Base-by-base conservation (phyloP, 208 protist genomes). In the Herpetomonas tarakana region DNA sequence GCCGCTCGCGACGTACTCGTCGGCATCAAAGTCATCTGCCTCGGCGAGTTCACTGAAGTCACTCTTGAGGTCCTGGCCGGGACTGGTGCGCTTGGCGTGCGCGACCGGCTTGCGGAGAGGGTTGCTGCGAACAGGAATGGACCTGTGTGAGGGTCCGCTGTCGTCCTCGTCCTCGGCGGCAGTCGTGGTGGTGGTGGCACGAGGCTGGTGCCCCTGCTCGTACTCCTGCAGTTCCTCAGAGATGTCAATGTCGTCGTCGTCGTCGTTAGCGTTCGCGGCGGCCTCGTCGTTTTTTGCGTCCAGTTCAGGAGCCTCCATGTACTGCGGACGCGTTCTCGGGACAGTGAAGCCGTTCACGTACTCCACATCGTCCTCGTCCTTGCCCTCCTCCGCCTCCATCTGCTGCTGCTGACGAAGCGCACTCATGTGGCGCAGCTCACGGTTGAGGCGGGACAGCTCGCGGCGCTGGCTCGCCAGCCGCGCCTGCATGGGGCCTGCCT, bases 361-460 rank as follows among this genome's bases (percentile, higher is more conserved):
- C 27, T 65, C 50, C 26, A 41, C 30, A 4, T 11, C 44, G 44
- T 49, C 38, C 1, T 62, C 22, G 21, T 45, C 56, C 7, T 47
- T 44, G 31, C 39, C 46, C 35, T 57, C 60, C 14, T 62, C 49
- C 2, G 44, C 29, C 44, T 51, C 35, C 25, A 45, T 58, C 30
- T 45, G 18, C 38, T 26, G 19, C 11, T 26, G 11, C 50, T 73
- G 55, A 26, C 68, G 84, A 50, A 79, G 54, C 31, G 83, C 65
- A 3, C 75, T 55, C 76, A 86, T 84, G 31, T 65, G 68, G 62
- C 78, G 75, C 58, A 95, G 79, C 41, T 74, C 62, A 44, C 88
- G 76, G 21, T 74, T 62, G 27, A 95, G 58, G 0, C 71, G 64
- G 21, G 75, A 62, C 26, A 87, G 62, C 58, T 92, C 79, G 49